Conservation (phyloP, 345 rosid genomes). For the Rubroshorea leprosula region DNA sequence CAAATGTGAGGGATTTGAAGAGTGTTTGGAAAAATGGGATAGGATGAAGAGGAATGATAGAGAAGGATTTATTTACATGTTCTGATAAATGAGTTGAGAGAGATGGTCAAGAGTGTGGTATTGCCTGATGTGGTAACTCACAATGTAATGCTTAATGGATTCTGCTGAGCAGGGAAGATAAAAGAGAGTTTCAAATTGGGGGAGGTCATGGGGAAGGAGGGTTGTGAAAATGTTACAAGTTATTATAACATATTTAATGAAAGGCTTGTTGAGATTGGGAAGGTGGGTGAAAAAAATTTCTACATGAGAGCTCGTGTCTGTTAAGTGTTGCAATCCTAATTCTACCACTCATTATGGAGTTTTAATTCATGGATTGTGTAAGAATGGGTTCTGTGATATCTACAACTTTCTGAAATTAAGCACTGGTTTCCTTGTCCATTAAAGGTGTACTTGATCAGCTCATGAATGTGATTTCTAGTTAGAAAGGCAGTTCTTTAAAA, state of each 20-base stretch:
- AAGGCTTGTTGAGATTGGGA: slow-evolving; percentile 60
- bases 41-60: slow-evolving; percentile 69
- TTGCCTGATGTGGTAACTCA: slow-evolving; percentile 61
- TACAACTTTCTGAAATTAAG: not conserved
- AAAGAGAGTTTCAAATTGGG: slow-evolving; percentile 69
- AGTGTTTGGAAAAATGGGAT: slow-evolving; percentile 66
- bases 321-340: slow-evolving; percentile 45
- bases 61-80: slow-evolving; percentile 59
- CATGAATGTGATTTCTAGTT: not conserved
- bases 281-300: slow-evolving; percentile 62
- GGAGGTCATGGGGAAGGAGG: slow-evolving; percentile 62
- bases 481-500: not conserved
- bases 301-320: slow-evolving; percentile 54
- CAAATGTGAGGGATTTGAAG: slow-evolving; percentile 60
- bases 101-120: slow-evolving; percentile 49
- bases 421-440: too few relatives aligned
- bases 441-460: not conserved
- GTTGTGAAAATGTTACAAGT: slow-evolving; percentile 50
- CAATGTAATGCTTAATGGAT: slow-evolving; percentile 77
- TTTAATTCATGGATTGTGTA: slow-evolving; percentile 71
- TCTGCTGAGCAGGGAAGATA: slow-evolving; percentile 49
- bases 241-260: slow-evolving; percentile 69
- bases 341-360: slow-evolving; percentile 58
- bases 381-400: slow-evolving; percentile 40
- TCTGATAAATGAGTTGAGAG: slow-evolving; percentile 60